Conservation (phyloP, 345 rosid genomes). For the Angophora floribunda region DNA sequence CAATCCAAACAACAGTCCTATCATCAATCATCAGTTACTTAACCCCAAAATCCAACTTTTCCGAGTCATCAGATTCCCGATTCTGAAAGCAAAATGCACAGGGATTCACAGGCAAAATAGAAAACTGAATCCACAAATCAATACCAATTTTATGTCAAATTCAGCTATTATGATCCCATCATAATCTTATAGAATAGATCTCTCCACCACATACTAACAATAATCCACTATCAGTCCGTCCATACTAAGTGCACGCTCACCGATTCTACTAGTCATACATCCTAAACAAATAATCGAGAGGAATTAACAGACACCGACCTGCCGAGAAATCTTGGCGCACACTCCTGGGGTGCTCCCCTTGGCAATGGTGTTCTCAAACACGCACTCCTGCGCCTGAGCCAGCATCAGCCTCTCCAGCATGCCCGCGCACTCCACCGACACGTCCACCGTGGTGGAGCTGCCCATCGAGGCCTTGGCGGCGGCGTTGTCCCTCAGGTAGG, state of each 20-base stretch:
- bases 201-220: background rate
- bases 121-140: background rate
- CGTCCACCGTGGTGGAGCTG: conserved; percentile 64
- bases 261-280: background rate
- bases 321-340: conserved; percentile 85
- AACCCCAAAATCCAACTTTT: background rate
- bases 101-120: background rate
- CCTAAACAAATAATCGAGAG: background rate
- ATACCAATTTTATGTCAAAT: background rate
- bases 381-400: conserved; percentile 98
- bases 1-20: background rate
- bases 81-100: background rate
- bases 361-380: conserved; percentile 89
- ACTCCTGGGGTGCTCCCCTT: conserved; percentile 98
- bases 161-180: background rate
- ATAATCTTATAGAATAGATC: background rate
- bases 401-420: conserved; percentile 94
- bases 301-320: conserved; percentile 34
- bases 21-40: background rate
- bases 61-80: background rate
- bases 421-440: conserved; percentile 81
- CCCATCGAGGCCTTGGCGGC: conserved; percentile 73
- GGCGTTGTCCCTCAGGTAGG: conserved; percentile 63
- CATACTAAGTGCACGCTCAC: background rate
- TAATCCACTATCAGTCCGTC: background rate